A percentile compares a stretch with the other conserved stretches of the same genome.
Evolutionary conservation across 495 filamentous ascomycete species (phyloP).

Genomic region (Daldinia vernicosa): DNA sequence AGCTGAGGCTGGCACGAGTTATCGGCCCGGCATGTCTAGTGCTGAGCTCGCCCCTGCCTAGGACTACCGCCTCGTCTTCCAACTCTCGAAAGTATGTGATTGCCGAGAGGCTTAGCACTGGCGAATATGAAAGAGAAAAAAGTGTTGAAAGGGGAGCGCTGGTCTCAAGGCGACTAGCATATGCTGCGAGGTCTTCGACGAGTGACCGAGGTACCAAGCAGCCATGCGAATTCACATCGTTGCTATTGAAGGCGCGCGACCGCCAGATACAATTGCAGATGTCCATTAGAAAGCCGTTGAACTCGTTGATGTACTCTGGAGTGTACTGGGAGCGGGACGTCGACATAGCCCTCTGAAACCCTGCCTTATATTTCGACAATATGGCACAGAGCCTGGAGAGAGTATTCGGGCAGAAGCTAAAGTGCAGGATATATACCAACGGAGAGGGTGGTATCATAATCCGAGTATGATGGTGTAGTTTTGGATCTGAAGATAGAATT

Average conservation of each 20-base stretch:
- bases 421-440: slow-evolving; percentile 75
- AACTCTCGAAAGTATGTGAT: slow-evolving; percentile 73
- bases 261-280: slow-evolving; percentile 88
- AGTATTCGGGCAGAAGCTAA: slow-evolving; percentile 66
- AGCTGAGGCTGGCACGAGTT: slow-evolving; percentile 69
- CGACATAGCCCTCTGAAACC: slow-evolving; percentile 73
- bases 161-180: slow-evolving; percentile 52
- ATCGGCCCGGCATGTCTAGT: slow-evolving; percentile 78
- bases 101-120: slow-evolving; percentile 69
- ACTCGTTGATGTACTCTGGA: slow-evolving; percentile 67
- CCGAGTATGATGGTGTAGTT: slow-evolving; percentile 59
- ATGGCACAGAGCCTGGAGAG: slow-evolving; percentile 78
- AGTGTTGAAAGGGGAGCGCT: slow-evolving; percentile 61
- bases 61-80: slow-evolving; percentile 63
- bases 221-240: slow-evolving; percentile 75
- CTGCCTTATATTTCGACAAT: slow-evolving; percentile 72
- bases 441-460: slow-evolving; percentile 73
- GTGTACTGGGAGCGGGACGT: slow-evolving; percentile 52
- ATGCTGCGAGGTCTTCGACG: slow-evolving; percentile 56
- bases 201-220: slow-evolving; percentile 69
- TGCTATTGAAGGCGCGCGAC: slow-evolving; percentile 72
- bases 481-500: slow-evolving; percentile 63
- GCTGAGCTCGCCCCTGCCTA: slow-evolving; percentile 46
- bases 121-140: slow-evolving; percentile 77
- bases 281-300: slow-evolving; percentile 92